Conservation (phyloP, 2,329 filamentous ascomycete genomes). For the Beauveria varroae region DNA sequence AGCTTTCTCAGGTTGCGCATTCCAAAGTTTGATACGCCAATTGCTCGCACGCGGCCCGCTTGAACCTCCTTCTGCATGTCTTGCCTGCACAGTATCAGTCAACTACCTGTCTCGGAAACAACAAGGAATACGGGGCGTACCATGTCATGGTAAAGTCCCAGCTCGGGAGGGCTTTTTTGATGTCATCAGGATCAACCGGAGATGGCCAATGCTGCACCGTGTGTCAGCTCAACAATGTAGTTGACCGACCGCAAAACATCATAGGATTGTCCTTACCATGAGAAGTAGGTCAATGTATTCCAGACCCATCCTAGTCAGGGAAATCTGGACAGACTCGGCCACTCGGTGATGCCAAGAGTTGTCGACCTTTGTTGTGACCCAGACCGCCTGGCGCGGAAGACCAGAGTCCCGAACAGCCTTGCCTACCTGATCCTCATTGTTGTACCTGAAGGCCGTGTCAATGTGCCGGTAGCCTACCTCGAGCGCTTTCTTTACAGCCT, state of each 20-base stretch:
- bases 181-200: not conserved
- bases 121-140: not conserved
- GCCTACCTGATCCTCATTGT: conserved; percentile 8
- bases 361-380: conserved; percentile 9
- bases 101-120: not conserved
- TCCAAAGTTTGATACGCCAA: conserved; percentile 81
- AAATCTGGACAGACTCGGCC: conserved; percentile 3
- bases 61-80: conserved; percentile 63
- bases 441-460: conserved; percentile 6
- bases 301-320: not conserved
- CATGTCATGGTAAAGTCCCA: conserved; percentile 8
- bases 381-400: not conserved
- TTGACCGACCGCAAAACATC: not conserved
- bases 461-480: conserved; percentile 2
- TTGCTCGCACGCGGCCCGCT: conserved; percentile 67
- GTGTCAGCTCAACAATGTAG: not conserved
- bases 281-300: conserved; percentile 7
- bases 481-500: not conserved
- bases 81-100: not conserved
- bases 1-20: conserved; percentile 75
- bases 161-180: not conserved
- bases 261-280: not conserved
- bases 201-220: conserved; percentile 2
- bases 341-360: conserved; percentile 8
- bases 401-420: conserved; percentile 3